Conservation (phyloP, 352 stramenopile species). For the Globisporangium canariense region DNA sequence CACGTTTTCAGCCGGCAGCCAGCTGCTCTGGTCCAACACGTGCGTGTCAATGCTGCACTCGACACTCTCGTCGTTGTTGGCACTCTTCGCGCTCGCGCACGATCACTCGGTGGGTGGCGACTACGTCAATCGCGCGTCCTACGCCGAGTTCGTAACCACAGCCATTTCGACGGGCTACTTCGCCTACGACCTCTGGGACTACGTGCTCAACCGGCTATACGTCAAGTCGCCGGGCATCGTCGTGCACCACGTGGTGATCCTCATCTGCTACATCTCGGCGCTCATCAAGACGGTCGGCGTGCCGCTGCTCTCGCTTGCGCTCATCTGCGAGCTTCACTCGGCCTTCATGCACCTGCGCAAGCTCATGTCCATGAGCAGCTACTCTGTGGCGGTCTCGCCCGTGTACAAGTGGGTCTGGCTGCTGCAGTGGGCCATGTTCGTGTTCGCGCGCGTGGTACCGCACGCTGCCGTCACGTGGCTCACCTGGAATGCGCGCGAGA, state of each 20-base stretch:
- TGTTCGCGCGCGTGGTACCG: constrained; percentile 35
- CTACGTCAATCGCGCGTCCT: constrained; percentile 33
- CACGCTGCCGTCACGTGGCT: constrained; percentile 43
- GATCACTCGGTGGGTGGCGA: constrained; percentile 52
- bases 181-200: constrained; percentile 82
- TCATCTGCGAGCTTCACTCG: constrained; percentile 78
- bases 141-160: constrained; percentile 48
- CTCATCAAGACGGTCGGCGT: constrained; percentile 71
- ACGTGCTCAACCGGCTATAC: constrained; percentile 66
- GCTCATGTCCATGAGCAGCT: constrained; percentile 66
- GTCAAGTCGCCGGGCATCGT: constrained; percentile 70
- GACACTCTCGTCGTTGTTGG: constrained; percentile 46
- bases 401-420: constrained; percentile 45
- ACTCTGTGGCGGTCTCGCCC: constrained; percentile 25
- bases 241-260: constrained; percentile 70
- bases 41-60: constrained; percentile 72
- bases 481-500: constrained; percentile 33
- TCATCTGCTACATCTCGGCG: constrained; percentile 78
- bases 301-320: constrained; percentile 63
- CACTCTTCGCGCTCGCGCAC: constrained; percentile 40
- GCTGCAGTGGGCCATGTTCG: constrained; percentile 57
- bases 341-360: constrained; percentile 75
- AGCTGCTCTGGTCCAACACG: constrained; percentile 75
- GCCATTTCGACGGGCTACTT: constrained; percentile 76
- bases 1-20: constrained; percentile 37